These are phyloP conservation scores for Suhomyces sp. DNA, from an alignment of 805 yeast species.

Conservation along the genomic window DNA sequence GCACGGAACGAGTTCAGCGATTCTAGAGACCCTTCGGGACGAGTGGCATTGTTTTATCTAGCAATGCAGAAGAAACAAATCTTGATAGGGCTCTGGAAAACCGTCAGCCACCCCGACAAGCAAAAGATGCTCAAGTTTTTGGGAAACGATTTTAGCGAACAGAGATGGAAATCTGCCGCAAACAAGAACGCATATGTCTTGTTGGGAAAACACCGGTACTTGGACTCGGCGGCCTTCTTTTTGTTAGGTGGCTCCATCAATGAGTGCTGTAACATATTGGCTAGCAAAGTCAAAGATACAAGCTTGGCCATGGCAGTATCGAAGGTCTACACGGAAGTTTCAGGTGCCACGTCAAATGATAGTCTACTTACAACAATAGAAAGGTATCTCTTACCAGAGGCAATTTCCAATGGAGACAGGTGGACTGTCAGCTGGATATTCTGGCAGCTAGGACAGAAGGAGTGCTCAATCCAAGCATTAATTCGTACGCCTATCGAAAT, in stretches of 20 bases:
- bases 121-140: constrained; percentile 77
- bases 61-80: constrained; percentile 77
- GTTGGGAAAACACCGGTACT: constrained; percentile 79
- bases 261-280: constrained; percentile 75
- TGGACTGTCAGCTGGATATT: constrained; percentile 83
- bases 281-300: constrained; percentile 63
- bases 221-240: constrained; percentile 88
- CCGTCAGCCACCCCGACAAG: constrained; percentile 74
- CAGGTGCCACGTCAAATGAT: neutral
- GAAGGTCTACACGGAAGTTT: constrained; percentile 48
- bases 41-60: constrained; percentile 69
- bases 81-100: constrained; percentile 79
- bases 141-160: constrained; percentile 67
- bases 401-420: constrained; percentile 61
- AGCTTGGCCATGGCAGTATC: constrained; percentile 80
- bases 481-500: constrained; percentile 51
- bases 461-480: constrained; percentile 58
- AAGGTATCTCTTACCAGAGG: constrained; percentile 51
- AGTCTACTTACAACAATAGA: constrained; percentile 45
- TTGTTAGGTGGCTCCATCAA: constrained; percentile 69
- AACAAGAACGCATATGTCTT: constrained; percentile 88
- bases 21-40: constrained; percentile 64
- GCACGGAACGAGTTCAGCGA: constrained; percentile 71
- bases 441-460: constrained; percentile 52
- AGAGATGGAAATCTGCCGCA: constrained; percentile 87